These are phyloP conservation scores for Curvularia eragrostidis DNA, from an alignment of 2,329 filamentous ascomycete species.

Conservation along the genomic window DNA sequence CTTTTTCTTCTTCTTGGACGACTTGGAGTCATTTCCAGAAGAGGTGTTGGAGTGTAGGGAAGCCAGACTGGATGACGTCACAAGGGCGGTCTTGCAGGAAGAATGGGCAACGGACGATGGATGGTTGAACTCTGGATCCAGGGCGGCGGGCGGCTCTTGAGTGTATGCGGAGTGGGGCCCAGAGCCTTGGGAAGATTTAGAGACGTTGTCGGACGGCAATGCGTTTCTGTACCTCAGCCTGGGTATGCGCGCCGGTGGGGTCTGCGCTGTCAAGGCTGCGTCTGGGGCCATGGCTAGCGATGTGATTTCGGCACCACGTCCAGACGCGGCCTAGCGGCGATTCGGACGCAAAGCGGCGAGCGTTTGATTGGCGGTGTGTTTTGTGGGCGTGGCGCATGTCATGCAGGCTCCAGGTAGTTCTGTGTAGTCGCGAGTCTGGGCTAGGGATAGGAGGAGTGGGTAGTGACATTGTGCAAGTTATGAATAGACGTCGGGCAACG, in stretches of 20 bases:
- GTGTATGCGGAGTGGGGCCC: slow-evolving; percentile 11
- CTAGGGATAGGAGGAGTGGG: slow-evolving; percentile 6
- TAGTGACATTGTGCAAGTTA: not conserved
- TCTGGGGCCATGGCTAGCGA: slow-evolving; percentile 38
- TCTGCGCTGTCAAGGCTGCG: slow-evolving; percentile 36
- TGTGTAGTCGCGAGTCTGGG: slow-evolving; percentile 18
- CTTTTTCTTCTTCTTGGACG: slow-evolving; percentile 45
- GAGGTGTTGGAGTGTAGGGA: slow-evolving; percentile 36
- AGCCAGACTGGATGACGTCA: slow-evolving; percentile 43
- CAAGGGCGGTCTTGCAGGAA: slow-evolving; percentile 30
- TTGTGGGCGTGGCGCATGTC: slow-evolving; percentile 25
- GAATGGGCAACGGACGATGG: slow-evolving; percentile 15
- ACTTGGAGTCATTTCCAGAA: slow-evolving; percentile 36
- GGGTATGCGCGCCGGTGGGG: slow-evolving; percentile 41
- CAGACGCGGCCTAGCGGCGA: slow-evolving; percentile 28
- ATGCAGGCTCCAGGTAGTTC: slow-evolving; percentile 20
- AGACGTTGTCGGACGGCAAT: slow-evolving; percentile 31
- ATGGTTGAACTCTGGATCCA: slow-evolving; percentile 19
- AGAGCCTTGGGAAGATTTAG: slow-evolving; percentile 11
- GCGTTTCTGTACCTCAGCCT: slow-evolving; percentile 46
- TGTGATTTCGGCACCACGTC: slow-evolving; percentile 34
- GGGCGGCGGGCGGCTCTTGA: slow-evolving; percentile 16
- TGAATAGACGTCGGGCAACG: not conserved
- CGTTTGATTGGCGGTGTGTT: slow-evolving; percentile 31
- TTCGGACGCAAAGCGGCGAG: slow-evolving; percentile 17